Evolutionary conservation across 2,329 filamentous ascomycete genomes (phyloP).

Genomic region (Penicillium sumatraense): DNA sequence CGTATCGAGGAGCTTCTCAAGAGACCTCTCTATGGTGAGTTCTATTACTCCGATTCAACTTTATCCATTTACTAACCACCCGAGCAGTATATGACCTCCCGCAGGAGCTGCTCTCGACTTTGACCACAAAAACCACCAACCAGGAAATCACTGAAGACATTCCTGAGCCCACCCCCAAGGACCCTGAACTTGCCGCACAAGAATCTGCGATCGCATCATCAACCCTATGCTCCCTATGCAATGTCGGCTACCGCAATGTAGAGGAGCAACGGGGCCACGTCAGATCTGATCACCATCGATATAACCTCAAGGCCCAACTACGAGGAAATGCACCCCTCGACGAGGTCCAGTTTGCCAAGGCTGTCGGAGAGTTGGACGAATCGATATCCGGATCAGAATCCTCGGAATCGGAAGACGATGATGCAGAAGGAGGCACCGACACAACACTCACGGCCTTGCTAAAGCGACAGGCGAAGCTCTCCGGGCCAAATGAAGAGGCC

Average conservation of each 20-base stretch:
- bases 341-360: conserved; percentile 83
- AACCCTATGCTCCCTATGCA: conserved; percentile 81
- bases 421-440: conserved; percentile 47
- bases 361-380: conserved; percentile 85
- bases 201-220: conserved; percentile 55
- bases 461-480: conserved; percentile 80
- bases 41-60: background rate
- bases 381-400: conserved; percentile 81
- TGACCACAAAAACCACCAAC: conserved; percentile 62
- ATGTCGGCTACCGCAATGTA: conserved; percentile 70
- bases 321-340: conserved; percentile 72
- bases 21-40: conserved; percentile 56
- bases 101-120: conserved; percentile 69
- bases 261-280: conserved; percentile 84
- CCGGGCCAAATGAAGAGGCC: conserved; percentile 53
- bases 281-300: conserved; percentile 88
- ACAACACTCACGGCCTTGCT: conserved; percentile 73
- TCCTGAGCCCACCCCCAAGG: conserved; percentile 25
- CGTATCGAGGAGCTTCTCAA: conserved; percentile 48
- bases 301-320: conserved; percentile 92
- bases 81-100: conserved; percentile 79
- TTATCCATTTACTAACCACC: conserved; percentile 21
- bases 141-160: conserved; percentile 32
- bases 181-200: conserved; percentile 41
- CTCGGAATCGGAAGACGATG: conserved; percentile 71